Evolutionary conservation across 2,329 filamentous ascomycete species (phyloP).

Genomic region (Verticillium nonalfalfae): DNA sequence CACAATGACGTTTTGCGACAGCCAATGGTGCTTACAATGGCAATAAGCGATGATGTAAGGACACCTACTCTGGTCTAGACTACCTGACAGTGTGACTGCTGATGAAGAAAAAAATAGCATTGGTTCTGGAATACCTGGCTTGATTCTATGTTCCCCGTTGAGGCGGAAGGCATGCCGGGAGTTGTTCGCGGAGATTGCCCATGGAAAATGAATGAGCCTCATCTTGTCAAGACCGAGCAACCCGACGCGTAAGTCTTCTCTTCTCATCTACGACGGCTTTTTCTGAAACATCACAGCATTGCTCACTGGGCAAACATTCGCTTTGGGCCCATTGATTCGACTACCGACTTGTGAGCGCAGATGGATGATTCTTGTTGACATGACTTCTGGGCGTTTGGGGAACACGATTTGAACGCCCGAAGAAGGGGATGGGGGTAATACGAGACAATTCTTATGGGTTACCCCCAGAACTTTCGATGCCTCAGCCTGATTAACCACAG

Average conservation of each 20-base stretch:
- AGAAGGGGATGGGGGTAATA: too few species aligned
- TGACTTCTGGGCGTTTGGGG: too few species aligned
- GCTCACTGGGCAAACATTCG: slow-evolving; percentile 43
- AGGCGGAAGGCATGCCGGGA: background rate
- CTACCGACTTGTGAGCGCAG: slow-evolving; percentile 9
- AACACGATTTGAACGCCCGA: too few species aligned
- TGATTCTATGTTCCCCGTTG: slow-evolving; percentile 1
- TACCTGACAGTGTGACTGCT: too few species aligned
- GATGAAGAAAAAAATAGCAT: background rate
- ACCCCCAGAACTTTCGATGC: too few species aligned
- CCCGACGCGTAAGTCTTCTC: background rate
- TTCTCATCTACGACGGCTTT: too few species aligned
- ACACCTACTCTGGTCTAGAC: too few species aligned
- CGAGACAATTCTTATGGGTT: too few species aligned
- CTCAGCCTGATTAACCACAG: too few species aligned
- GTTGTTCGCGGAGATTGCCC: slow-evolving; percentile 1
- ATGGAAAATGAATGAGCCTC: background rate
- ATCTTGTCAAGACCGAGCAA: background rate
- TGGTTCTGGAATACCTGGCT: slow-evolving; percentile 6
- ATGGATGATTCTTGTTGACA: background rate
- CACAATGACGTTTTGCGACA: slow-evolving; percentile 1
- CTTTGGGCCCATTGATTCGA: slow-evolving; percentile 38
- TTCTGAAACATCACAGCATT: too few species aligned
- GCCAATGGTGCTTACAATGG: slow-evolving; percentile 7
- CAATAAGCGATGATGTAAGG: slow-evolving; percentile 8